Evolutionary conservation across 495 filamentous ascomycete genomes (phyloP).

Genomic region (Oleoguttula mirabilis): DNA sequence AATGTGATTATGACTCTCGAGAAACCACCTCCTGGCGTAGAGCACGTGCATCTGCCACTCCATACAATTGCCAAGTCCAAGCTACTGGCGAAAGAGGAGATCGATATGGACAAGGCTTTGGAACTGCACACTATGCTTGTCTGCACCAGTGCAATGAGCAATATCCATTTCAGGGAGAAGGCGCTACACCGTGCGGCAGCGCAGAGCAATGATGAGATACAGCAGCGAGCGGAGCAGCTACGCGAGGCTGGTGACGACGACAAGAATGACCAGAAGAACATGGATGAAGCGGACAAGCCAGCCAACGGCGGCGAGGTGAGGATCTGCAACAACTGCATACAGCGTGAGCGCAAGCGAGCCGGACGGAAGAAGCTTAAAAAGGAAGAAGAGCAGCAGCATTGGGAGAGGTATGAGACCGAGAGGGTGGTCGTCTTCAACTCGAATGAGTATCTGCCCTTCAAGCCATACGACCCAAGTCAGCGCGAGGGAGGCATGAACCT

Average conservation of each 20-base stretch:
- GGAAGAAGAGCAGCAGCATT: constrained; percentile 69
- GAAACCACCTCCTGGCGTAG: constrained; percentile 58
- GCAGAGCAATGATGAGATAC: constrained; percentile 25
- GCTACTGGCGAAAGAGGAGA: constrained; percentile 54
- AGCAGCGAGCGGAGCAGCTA: constrained; percentile 27
- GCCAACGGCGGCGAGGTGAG: constrained; percentile 74
- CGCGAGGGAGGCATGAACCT: constrained; percentile 17
- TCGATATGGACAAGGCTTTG: constrained; percentile 54
- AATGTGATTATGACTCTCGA: constrained; percentile 63
- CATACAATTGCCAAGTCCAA: constrained; percentile 89
- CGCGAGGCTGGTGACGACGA: constrained; percentile 26
- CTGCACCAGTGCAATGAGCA: constrained; percentile 86
- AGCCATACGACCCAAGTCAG: constrained; percentile 36
- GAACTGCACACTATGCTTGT: constrained; percentile 73
- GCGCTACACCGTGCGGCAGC: constrained; percentile 54
- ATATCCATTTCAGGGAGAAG: constrained; percentile 45
- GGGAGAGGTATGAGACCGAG: constrained; percentile 61
- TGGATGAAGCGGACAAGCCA: constrained; percentile 52
- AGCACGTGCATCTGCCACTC: constrained; percentile 69
- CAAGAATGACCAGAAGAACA: constrained; percentile 9
- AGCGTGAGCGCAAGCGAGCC: constrained; percentile 75
- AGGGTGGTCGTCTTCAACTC: constrained; percentile 90
- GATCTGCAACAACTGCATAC: constrained; percentile 75
- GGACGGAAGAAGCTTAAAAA: constrained; percentile 82
- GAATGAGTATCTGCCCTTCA: constrained; percentile 80